Evolutionary conservation across 345 rosid genomes (phyloP).

Genomic region (Corchorus olitorius): DNA sequence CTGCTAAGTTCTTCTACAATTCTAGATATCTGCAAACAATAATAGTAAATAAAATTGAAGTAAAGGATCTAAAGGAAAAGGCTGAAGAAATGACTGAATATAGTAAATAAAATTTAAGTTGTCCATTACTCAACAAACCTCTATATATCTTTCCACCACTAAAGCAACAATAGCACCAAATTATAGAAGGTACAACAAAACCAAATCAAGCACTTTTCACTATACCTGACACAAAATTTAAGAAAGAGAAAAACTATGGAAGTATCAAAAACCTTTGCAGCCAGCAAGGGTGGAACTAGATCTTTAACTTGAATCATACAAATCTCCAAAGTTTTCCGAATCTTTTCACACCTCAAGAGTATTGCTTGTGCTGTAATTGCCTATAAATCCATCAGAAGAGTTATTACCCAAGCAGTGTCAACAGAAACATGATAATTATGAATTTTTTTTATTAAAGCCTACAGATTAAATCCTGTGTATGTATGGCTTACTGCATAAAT

Average conservation of each 20-base stretch:
- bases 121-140: neutral
- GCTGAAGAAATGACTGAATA: neutral
- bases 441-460: no score
- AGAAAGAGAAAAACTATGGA: neutral
- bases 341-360: slow-evolving; percentile 33
- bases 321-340: slow-evolving; percentile 24
- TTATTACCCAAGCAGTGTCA: neutral
- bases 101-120: neutral
- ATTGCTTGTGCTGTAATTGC: slow-evolving; percentile 34
- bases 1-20: slow-evolving; percentile 36
- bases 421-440: neutral
- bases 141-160: neutral
- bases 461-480: no score
- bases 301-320: slow-evolving; percentile 38
- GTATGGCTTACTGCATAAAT: neutral
- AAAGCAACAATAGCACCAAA: slow-evolving; percentile 3
- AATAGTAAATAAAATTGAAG: neutral
- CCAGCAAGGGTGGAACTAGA: slow-evolving; percentile 36
- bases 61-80: neutral
- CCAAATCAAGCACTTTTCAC: neutral
- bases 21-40: slow-evolving; percentile 39
- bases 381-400: slow-evolving; percentile 16
- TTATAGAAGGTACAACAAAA: neutral
- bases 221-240: neutral
- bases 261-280: slow-evolving; percentile 35